These are phyloP conservation scores for Dimocarpus longan DNA, from an alignment of 345 rosid species.

Conservation along the genomic window DNA sequence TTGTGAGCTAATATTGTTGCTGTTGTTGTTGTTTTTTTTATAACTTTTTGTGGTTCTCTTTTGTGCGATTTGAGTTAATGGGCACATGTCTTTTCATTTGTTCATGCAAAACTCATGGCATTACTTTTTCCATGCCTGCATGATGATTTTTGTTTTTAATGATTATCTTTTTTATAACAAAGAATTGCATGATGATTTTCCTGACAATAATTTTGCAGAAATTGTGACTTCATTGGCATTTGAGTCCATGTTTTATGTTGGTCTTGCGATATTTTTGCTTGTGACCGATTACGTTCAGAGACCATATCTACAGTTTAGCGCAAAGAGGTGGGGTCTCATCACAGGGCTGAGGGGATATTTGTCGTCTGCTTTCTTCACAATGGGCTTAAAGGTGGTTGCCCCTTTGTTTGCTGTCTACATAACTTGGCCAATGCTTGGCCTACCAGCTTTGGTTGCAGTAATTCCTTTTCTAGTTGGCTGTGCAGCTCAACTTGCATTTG, in stretches of 20 bases:
- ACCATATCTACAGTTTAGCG: constrained; percentile 80
- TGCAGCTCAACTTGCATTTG: constrained; percentile 66
- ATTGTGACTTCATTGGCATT: constrained; percentile 54
- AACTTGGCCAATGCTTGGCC: constrained; percentile 74
- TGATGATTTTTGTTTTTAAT: neutral
- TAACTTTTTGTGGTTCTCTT: neutral
- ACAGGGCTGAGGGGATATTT: constrained; percentile 84
- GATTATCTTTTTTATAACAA: neutral
- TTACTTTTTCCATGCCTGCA: neutral
- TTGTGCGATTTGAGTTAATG: neutral
- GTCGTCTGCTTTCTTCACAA: constrained; percentile 55
- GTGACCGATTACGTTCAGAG: constrained; percentile 68
- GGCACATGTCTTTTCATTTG: neutral
- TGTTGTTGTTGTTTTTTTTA: too few relatives aligned
- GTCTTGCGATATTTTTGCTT: constrained; percentile 64
- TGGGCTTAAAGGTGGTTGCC: constrained; percentile 64
- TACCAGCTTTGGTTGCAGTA: constrained; percentile 65
- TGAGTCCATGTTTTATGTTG: constrained; percentile 71
- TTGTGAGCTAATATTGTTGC: too few relatives aligned
- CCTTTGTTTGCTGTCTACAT: constrained; percentile 58
- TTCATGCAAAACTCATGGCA: neutral
- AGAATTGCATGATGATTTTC: neutral
- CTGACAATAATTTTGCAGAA: constrained; percentile 49
- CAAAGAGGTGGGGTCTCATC: constrained; percentile 87
- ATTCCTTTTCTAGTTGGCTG: constrained; percentile 77